Conservation (phyloP, 2,329 filamentous ascomycete genomes). For the Penicillium janthinellum region DNA sequence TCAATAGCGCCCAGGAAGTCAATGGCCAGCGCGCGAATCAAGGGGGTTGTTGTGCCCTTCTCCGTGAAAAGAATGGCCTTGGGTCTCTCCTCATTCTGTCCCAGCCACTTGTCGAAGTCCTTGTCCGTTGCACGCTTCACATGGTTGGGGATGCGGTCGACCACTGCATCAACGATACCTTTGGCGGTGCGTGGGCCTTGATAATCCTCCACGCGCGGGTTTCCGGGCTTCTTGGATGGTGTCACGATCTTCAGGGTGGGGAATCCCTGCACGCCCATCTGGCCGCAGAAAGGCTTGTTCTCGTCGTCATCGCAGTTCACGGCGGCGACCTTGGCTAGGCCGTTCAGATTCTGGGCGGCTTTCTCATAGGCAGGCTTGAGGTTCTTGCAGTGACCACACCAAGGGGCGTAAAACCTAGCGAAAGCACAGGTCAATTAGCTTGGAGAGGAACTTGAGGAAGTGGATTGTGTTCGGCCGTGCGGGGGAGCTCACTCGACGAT, state of each 20-base stretch:
- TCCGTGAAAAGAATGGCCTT: constrained; percentile 93
- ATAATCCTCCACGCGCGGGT: constrained; percentile 87
- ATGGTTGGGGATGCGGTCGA: constrained; percentile 87
- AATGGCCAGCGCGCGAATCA: constrained; percentile 82
- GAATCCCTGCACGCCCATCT: constrained; percentile 89
- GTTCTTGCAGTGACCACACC: constrained; percentile 97
- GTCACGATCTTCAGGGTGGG: constrained; percentile 92
- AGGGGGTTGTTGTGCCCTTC: constrained; percentile 82
- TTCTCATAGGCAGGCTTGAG: constrained; percentile 96
- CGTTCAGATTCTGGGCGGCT: constrained; percentile 83
- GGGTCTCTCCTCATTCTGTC: constrained; percentile 65
- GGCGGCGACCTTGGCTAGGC: constrained; percentile 90
- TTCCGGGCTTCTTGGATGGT: constrained; percentile 77
- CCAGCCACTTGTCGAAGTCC: constrained; percentile 73
- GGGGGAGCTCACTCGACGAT: constrained; percentile 54
- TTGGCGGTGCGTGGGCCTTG: constrained; percentile 81
- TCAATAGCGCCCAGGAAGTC: constrained; percentile 82
- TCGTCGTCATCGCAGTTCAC: constrained; percentile 91
- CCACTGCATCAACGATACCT: constrained; percentile 81
- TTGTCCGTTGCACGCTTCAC: constrained; percentile 81
- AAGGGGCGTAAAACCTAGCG: constrained; percentile 90
- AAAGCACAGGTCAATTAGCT: constrained; percentile 36
- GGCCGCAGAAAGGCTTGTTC: constrained; percentile 85
- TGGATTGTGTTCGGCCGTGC: constrained; percentile 6
- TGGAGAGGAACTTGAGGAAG: constrained; percentile 9